Evolutionary conservation across 139 green algal species (phyloP), one percentile per base, ranked within the genome.

Genomic region (Micractinium conductrix): DNA sequence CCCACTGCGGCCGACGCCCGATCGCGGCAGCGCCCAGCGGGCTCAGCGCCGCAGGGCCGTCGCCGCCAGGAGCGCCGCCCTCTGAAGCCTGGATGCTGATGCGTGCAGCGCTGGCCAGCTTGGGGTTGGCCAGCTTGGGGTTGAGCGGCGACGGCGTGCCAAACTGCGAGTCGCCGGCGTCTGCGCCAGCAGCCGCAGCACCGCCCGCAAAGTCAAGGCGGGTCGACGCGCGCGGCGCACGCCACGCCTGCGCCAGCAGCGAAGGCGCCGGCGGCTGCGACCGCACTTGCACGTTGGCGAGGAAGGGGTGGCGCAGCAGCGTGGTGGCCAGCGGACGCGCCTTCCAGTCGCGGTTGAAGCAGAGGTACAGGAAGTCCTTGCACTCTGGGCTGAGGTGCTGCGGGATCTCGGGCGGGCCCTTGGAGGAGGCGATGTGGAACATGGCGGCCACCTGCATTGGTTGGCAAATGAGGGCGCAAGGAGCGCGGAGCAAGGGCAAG

Each of bases 351-450:
- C 93, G 91, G 87, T 98, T 95, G 89, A 99, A 98, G 89, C 97
- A 99, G 19, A 95, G 89, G 69, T 93, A 90, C 67, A 99, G 86
- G 86, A 99, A 99, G 84, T 99, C 96, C 40, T 89, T 91, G 58
- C 91, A 96, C 42, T 98, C 93, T 1, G 87, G 58, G 0, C 91
- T 95, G 8, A 99, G 89, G 12, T 94, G 79, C n/a, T 95, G 90
- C 2, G 95, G 94, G 62, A 97, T 91, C 19, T 90, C 74, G 7
- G 97, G 97, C 12, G 92, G 93, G 35, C 92, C 94, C 62, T 93
- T 95, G 45, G 92, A 93, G 30, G 88, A 92, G 1, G 96, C 95
- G 22, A 99, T 98, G 80, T 98, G 94, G 89, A 97, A 98, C 87
- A 99, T 94, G 9, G 95, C 96, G 28, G 93, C 90, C 69, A 94